phyloP scores from a whole-genome alignment of 2,329 filamentous ascomycete species.

The Aspergillus sp. region DNA sequence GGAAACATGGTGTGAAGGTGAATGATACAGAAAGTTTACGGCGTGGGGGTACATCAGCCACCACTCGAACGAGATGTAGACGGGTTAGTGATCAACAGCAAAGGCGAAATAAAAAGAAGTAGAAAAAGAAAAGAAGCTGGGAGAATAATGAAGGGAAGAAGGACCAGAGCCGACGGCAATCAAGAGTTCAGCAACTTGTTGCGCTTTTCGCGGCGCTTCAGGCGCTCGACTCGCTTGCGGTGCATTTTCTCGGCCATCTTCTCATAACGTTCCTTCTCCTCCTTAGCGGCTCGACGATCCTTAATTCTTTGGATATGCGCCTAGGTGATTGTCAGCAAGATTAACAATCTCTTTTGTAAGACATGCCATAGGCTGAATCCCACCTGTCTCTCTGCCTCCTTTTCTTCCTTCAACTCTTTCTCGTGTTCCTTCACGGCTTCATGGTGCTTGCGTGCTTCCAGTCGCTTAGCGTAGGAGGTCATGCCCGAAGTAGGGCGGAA shows the following conservation, averaged over 20 bases:
- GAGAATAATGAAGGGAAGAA: conserved; percentile 3
- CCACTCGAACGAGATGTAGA: neutral
- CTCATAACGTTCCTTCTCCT: conserved; percentile 88
- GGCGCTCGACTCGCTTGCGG: conserved; percentile 85
- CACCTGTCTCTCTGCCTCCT: conserved; percentile 84
- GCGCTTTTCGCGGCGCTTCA: conserved; percentile 95
- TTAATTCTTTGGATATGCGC: conserved; percentile 76
- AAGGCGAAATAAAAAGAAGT: neutral
- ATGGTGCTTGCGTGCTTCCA: conserved; percentile 68
- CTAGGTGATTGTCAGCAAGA: conserved; percentile 47
- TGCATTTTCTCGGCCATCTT: conserved; percentile 98
- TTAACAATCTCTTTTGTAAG: neutral
- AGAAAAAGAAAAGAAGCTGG: neutral
- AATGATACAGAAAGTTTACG: neutral
- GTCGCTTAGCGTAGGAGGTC: conserved; percentile 75
- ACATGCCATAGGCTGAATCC: neutral
- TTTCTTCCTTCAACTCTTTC: conserved; percentile 94
- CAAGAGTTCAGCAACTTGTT: conserved; percentile 56
- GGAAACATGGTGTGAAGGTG: neutral
- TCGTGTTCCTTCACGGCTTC: conserved; percentile 87
- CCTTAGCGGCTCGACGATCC: conserved; percentile 83
- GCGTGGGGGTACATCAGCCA: neutral
- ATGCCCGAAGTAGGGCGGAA: conserved; percentile 81
- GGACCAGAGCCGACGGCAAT: conserved; percentile 16
- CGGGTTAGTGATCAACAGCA: neutral